Evolutionary conservation across 75 land plant genomes (phyloP), one percentile per base, ranked within the genome.

Genomic region (Pseudotsuga menziesii): DNA sequence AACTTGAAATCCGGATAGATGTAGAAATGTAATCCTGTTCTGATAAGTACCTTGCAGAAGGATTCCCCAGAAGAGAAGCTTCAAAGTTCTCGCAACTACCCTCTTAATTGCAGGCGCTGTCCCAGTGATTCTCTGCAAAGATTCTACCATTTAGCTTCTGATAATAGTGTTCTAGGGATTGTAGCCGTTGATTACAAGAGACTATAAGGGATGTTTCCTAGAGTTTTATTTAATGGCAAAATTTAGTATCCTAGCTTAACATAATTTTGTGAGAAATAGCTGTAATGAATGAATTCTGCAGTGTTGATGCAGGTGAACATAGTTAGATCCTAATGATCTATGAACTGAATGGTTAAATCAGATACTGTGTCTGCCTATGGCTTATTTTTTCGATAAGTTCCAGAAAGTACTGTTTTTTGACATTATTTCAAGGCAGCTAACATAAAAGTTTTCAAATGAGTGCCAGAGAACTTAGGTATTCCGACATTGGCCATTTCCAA

Each of bases 31-130:
- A 41, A 54, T 1, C 20, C 1, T 20, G 36, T 41, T 20, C 15
- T 56, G 32, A 8, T 36, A 41, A 14, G 59, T 72, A 89, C 94
- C 92, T 92, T 92, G 94, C 41, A 92, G 71, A 14, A 92, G 59
- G 39, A 92, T 74, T 69, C 92, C 90, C 86, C 86, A 88, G 66
- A 92, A 86, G 11, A 86, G 72, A 58, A 90, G 90, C 73, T 92
- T 92, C 48, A 86, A 12, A 48, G 90, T 86, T 59, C 92, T 85
- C 5, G 81, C 44, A 32, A 83, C 58, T 15, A 85, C 83, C 79
- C 84, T 92, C 75, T 48, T 78, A 11, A 83, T 66, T n/a, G 89
- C 89, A 72, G 27, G 39, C 2, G 16, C 44, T 23, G 55, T 35
- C 20, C 75, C 75, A 0, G 89, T 67, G 13, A 84, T 58, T 70